Evolutionary conservation across 2,329 filamentous ascomycete species (phyloP), one percentile per base, ranked within the genome.

Genomic region (Arthrobotrys sphaeroides): DNA sequence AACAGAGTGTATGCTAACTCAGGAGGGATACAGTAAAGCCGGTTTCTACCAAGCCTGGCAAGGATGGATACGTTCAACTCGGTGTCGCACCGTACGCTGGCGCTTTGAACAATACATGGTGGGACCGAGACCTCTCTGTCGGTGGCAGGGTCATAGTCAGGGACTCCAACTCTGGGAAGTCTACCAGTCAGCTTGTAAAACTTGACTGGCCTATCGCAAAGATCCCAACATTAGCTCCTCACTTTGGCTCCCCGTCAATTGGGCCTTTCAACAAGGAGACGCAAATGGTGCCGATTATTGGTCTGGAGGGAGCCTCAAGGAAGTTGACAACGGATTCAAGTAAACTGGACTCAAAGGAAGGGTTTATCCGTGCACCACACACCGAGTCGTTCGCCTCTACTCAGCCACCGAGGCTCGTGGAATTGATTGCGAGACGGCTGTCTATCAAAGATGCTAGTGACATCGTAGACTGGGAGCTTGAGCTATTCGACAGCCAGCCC

Each of bases 391-490:
- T 98, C 81, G 87, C 90, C 49, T 86, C 90, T 42, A 94, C 91
- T 0, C 95, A 99, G 82, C 94, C 95, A 0, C 90, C 91, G 26
- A 89, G 90, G 77, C 87, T 99, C 18, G 93, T 98, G 74, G 89
- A 90, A 81, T 88, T 93, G 18, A 96, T 99, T 80, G 88, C 91
- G 5, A 87, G 87, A 12, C 87, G 95, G 81, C 87, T 98, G n/a
- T 88, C 88, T 28, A 88, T 98, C 76, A 84, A 85, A 61, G 88
- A 92, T 76, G 82, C 90, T 81, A 87, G 86, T 78, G 88, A 86
- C 61, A 97, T 99, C 77, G 85, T 97, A 69, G 96, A 95, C 84
- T 99, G 95, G 95, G 95, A 99, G 81, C 88, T 98, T 38, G 95
- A 99, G 84, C 90, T 99, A 31, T 99, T 91, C 81, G 95, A 98